These are phyloP conservation scores for Chamaecrista fasciculata DNA, from an alignment of 306 rosid species.

Conservation along the genomic window DNA sequence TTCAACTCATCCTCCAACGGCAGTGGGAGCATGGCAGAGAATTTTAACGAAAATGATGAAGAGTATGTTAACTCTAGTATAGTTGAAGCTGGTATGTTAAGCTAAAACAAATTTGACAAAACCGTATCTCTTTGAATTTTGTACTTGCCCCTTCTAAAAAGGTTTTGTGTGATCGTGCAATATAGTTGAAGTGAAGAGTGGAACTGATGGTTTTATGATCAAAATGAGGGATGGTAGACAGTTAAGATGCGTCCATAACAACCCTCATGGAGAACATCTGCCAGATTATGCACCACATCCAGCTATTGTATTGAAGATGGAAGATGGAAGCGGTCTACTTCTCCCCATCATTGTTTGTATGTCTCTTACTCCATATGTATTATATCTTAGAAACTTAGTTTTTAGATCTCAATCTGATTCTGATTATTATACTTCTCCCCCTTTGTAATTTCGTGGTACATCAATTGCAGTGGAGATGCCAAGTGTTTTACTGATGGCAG, in stretches of 20 bases:
- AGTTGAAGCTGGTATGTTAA: conserved; percentile 68
- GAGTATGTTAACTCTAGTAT: conserved; percentile 74
- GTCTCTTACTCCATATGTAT: conserved; percentile 29
- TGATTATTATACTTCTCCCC: conserved; percentile 6
- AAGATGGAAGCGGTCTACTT: conserved; percentile 85
- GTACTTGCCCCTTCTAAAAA: background rate
- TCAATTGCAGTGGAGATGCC: conserved; percentile 83
- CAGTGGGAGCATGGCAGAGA: conserved; percentile 72
- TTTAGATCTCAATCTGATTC: background rate
- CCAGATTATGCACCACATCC: conserved; percentile 88
- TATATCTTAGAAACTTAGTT: background rate
- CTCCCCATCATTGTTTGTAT: conserved; percentile 88
- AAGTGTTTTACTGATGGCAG: conserved; percentile 77
- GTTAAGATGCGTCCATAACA: conserved; percentile 71
- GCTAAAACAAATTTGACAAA: background rate
- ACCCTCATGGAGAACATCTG: conserved; percentile 75
- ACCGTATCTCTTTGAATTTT: background rate
- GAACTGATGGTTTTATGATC: conserved; percentile 71
- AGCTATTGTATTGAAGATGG: conserved; percentile 81
- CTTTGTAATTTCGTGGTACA: conserved; percentile 27
- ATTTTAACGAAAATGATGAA: conserved; percentile 66
- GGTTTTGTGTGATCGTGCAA: conserved; percentile 7
- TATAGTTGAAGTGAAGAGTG: conserved; percentile 88
- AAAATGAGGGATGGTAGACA: conserved; percentile 89
- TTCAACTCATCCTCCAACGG: conserved; percentile 67